A percentile compares a stretch with the other conserved stretches of the same genome.
These are phyloP conservation scores for Tieghemostelium lacteum DNA, from an alignment of 78 protist species.

Conservation along the genomic window DNA sequence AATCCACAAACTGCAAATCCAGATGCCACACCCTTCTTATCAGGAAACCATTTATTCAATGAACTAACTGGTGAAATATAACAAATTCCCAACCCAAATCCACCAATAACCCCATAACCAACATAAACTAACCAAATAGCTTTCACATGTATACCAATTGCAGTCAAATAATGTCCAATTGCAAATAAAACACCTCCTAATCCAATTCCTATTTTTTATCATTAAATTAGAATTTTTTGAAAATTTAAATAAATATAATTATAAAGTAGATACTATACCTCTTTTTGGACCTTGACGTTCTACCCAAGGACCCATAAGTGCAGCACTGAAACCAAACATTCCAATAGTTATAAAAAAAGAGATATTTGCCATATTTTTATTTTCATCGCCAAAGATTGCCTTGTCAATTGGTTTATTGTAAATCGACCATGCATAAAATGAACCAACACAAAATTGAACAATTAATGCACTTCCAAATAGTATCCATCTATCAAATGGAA, in stretches of 20 bases:
- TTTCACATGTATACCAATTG: constrained; percentile 44
- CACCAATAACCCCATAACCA: constrained; percentile 83
- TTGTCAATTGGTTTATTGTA: constrained; percentile 37
- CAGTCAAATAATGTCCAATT: constrained; percentile 69
- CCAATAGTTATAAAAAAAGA: constrained; percentile 25
- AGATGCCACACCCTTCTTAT: constrained; percentile 56
- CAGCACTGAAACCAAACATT: constrained; percentile 55
- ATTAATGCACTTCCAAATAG: constrained; percentile 20
- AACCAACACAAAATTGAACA: constrained; percentile 35
- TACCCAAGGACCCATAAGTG: constrained; percentile 46
- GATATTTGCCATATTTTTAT: constrained; percentile 13
- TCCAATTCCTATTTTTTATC: constrained; percentile 1
- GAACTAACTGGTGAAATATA: constrained; percentile 83
- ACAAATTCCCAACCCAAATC: constrained; percentile 74
- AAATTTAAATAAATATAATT: too few species aligned
- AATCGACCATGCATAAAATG: constrained; percentile 41
- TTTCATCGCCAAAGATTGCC: constrained; percentile 2
- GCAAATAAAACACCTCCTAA: constrained; percentile 14
- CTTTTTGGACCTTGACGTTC: constrained; percentile 61
- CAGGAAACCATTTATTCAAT: constrained; percentile 86
- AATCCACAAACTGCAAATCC: constrained; percentile 89
- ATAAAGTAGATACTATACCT: too few species aligned
- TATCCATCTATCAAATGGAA: constrained; percentile 49
- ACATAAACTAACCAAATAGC: constrained; percentile 61
- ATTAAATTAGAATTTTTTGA: too few species aligned